These are phyloP conservation scores for Zea luxurians DNA, from an alignment of 176 grass and related monocot species.

Conservation along the genomic window DNA sequence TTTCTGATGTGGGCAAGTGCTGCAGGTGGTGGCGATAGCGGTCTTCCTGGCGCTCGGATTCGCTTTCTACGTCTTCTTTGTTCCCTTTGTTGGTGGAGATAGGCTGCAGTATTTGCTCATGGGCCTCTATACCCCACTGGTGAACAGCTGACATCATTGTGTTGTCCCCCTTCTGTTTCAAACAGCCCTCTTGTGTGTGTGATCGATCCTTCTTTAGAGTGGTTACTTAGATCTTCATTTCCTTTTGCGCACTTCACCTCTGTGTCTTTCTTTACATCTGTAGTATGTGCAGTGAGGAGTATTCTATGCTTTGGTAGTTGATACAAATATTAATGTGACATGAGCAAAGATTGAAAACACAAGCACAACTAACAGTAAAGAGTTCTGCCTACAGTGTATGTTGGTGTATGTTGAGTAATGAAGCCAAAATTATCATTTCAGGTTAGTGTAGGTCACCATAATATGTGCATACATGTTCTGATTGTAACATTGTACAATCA, in stretches of 20 bases:
- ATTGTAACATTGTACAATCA: background rate
- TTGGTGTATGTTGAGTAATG: background rate
- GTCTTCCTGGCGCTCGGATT: slow-evolving; percentile 78
- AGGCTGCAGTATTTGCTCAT: slow-evolving; percentile 58
- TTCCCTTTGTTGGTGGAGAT: slow-evolving; percentile 65
- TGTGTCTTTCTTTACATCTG: background rate
- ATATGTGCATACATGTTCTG: background rate
- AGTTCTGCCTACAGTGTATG: too few species aligned
- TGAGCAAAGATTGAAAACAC: background rate
- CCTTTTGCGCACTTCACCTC: background rate
- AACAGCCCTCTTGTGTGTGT: too few species aligned
- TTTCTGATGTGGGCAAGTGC: slow-evolving; percentile 27
- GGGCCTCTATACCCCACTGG: slow-evolving; percentile 75
- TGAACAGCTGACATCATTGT: slow-evolving; percentile 31
- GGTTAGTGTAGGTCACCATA: background rate
- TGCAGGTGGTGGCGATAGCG: slow-evolving; percentile 77
- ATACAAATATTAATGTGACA: background rate
- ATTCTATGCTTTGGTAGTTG: too few species aligned
- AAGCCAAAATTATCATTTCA: background rate
- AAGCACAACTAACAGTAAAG: background rate
- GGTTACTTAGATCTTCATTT: slow-evolving; percentile 12
- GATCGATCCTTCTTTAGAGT: background rate
- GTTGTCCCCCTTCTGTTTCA: too few species aligned
- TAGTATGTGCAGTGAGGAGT: too few species aligned
- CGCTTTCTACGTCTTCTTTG: slow-evolving; percentile 84